These are phyloP conservation scores for Dionaea muscipula DNA, from an alignment of 179 eudicot species.

Conservation along the genomic window DNA sequence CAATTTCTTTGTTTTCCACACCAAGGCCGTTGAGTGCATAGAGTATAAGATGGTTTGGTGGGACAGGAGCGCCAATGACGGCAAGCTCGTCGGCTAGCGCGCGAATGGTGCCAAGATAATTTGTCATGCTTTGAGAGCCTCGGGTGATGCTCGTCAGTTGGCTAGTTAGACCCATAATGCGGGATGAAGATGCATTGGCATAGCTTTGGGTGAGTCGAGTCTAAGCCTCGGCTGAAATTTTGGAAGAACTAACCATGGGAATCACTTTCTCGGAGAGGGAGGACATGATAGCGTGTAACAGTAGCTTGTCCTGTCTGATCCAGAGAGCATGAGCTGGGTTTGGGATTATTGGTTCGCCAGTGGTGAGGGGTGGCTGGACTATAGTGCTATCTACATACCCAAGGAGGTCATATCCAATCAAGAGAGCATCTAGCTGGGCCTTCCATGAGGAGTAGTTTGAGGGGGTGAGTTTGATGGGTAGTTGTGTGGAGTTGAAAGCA, in stretches of 20 bases:
- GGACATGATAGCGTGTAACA: too few relatives aligned
- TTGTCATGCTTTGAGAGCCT: neutral
- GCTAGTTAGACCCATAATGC: neutral
- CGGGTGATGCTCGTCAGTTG: neutral
- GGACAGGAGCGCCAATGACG: neutral
- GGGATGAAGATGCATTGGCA: too few relatives aligned
- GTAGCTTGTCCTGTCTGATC: too few relatives aligned
- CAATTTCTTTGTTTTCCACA: neutral
- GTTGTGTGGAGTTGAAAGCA: neutral
- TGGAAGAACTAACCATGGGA: too few relatives aligned
- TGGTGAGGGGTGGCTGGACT: neutral
- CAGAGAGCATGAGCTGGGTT: neutral
- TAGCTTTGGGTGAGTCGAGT: too few relatives aligned
- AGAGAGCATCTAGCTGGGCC: neutral
- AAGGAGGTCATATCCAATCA: neutral
- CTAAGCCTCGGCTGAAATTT: too few relatives aligned
- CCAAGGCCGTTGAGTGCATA: neutral
- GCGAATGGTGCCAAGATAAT: neutral
- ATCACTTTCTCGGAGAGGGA: too few relatives aligned
- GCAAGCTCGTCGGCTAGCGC: constrained; percentile 4
- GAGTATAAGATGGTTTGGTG: neutral
- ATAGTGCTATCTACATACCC: neutral
- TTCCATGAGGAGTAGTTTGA: neutral
- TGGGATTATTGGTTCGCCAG: neutral
- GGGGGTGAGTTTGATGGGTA: neutral